A percentile compares a stretch with the other conserved stretches of the same genome.
Conservation (phyloP, 2,329 filamentous ascomycete species). For the Chrysoporthe cubensis region DNA sequence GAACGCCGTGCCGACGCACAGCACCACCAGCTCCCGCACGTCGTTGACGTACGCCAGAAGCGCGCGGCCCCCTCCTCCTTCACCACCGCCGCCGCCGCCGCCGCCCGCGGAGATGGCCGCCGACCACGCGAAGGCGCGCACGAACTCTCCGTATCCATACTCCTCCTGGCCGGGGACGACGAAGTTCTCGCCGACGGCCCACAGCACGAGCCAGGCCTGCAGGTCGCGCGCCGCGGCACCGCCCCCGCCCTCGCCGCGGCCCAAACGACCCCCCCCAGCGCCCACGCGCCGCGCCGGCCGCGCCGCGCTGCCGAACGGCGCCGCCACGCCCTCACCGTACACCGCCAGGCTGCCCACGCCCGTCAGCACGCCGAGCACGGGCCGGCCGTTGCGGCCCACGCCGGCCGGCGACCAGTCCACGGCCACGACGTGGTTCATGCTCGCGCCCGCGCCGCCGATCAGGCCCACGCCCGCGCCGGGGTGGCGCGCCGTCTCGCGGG, state of each 20-base stretch:
- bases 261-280: not conserved
- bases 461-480: constrained; percentile 50
- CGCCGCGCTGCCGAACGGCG: constrained; percentile 45
- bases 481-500: constrained; percentile 35
- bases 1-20: constrained; percentile 50
- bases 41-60: constrained; percentile 59
- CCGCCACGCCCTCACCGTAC: constrained; percentile 52
- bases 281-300: constrained; percentile 38
- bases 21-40: constrained; percentile 52
- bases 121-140: constrained; percentile 60
- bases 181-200: constrained; percentile 58
- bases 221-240: constrained; percentile 45
- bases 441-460: constrained; percentile 53
- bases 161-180: constrained; percentile 50
- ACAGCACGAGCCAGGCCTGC: constrained; percentile 56
- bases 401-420: constrained; percentile 63
- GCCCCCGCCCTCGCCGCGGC: too few relatives aligned
- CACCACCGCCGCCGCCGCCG: too few relatives aligned
- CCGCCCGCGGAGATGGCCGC: too few relatives aligned
- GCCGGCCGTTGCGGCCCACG: constrained; percentile 57
- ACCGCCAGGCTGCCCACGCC: constrained; percentile 54
- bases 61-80: constrained; percentile 45
- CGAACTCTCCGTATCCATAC: constrained; percentile 48
- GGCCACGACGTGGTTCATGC: constrained; percentile 58
- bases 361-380: constrained; percentile 55